Conservation (phyloP, 768 basidiomycete species). For the Melanogaster broomeanus region DNA sequence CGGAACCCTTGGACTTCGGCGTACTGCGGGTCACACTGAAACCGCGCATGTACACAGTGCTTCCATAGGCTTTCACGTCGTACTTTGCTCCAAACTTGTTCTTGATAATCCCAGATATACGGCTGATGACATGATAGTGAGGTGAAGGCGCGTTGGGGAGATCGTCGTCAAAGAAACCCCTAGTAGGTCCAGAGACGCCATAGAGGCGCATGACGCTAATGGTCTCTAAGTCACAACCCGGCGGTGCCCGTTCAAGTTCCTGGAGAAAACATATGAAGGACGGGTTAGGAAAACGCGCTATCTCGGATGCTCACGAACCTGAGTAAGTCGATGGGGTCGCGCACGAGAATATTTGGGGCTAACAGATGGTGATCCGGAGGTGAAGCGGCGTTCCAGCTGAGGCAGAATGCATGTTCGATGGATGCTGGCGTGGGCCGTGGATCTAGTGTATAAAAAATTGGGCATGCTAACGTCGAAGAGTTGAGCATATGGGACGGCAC, state of each 20-base stretch:
- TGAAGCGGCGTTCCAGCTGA: not conserved
- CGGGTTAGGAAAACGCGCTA: too few relatives aligned
- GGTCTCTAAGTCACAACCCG: too few relatives aligned
- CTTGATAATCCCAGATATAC: conserved; percentile 19
- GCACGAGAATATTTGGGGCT: too few relatives aligned
- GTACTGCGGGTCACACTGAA: conserved; percentile 22
- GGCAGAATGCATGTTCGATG: not conserved
- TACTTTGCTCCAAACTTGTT: conserved; percentile 35
- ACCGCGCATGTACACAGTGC: conserved; percentile 44
- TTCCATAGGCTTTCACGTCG: conserved; percentile 47
- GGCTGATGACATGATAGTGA: not conserved
- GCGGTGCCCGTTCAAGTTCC: too few relatives aligned
- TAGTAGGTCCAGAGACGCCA: too few relatives aligned
- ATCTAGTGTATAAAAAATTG: not conserved
- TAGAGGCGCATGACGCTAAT: too few relatives aligned
- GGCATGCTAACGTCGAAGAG: not conserved
- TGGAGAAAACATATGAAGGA: too few relatives aligned
- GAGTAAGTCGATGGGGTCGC: not conserved
- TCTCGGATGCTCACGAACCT: not conserved
- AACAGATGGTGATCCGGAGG: not conserved
- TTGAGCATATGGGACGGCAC: not conserved
- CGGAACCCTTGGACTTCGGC: conserved; percentile 9
- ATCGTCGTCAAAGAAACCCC: not conserved
- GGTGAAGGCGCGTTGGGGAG: not conserved
- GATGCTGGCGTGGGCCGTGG: not conserved